A percentile compares a stretch with the other conserved stretches of the same genome.
These are phyloP conservation scores for Nidula niveotomentosa DNA, from an alignment of 1,284 basidiomycete species.

Conservation along the genomic window DNA sequence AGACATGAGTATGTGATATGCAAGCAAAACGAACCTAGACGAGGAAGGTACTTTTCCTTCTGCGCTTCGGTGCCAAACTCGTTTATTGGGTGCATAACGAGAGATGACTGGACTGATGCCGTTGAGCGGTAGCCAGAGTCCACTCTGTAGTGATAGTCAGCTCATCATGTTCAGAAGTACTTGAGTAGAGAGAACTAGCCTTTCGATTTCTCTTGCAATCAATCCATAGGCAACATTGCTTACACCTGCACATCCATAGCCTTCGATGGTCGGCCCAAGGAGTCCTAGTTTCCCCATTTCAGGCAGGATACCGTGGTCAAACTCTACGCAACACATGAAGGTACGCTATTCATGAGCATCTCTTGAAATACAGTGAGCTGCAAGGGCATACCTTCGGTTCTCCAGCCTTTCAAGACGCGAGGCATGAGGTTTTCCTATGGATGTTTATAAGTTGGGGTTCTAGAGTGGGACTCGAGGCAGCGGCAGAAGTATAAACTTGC, in stretches of 20 bases:
- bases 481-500: slow-evolving; percentile 28
- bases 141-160: slow-evolving; percentile 49
- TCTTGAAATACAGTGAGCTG: not conserved
- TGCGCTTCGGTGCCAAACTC: slow-evolving; percentile 90
- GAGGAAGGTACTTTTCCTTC: slow-evolving; percentile 89
- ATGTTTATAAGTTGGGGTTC: not conserved
- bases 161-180: not conserved
- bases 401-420: slow-evolving; percentile 83
- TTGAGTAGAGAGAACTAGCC: slow-evolving; percentile 40
- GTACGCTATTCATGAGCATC: too few species aligned
- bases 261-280: slow-evolving; percentile 89
- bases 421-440: slow-evolving; percentile 78
- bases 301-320: slow-evolving; percentile 75
- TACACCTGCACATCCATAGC: slow-evolving; percentile 95
- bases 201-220: slow-evolving; percentile 91
- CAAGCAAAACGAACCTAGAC: slow-evolving; percentile 55
- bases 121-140: slow-evolving; percentile 96
- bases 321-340: slow-evolving; percentile 46
- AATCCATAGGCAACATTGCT: slow-evolving; percentile 92
- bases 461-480: not conserved
- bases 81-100: slow-evolving; percentile 98
- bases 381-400: slow-evolving; percentile 71
- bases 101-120: slow-evolving; percentile 94
- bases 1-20: not conserved
- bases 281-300: slow-evolving; percentile 95